Percentiles rank a stretch among this genome's conserved stretches.
These are phyloP conservation scores for Tuber melanosporum DNA, from an alignment of 495 filamentous ascomycete species.

Conservation along the genomic window DNA sequence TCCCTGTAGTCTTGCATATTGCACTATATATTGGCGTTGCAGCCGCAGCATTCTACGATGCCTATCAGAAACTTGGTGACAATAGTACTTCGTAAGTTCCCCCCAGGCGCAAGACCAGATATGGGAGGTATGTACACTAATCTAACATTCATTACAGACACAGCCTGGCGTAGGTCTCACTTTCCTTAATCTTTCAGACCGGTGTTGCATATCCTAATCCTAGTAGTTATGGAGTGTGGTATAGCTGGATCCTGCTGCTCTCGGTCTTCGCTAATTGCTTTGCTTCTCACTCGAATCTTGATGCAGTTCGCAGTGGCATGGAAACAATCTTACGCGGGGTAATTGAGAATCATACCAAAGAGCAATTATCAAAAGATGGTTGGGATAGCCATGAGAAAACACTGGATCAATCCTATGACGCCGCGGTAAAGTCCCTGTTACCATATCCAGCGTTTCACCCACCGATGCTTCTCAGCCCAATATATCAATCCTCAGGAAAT, in stretches of 20 bases:
- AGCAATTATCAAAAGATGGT: slow-evolving; percentile 13
- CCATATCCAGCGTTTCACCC: slow-evolving; percentile 16
- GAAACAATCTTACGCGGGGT: slow-evolving; percentile 31
- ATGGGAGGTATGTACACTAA: slow-evolving; percentile 13
- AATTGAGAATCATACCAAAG: slow-evolving; percentile 26
- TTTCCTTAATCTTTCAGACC: not conserved
- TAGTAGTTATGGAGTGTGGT: slow-evolving; percentile 39
- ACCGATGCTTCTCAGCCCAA: slow-evolving; percentile 18
- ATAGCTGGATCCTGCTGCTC: slow-evolving; percentile 39
- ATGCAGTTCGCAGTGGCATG: slow-evolving; percentile 36
- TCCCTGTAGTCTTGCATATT: slow-evolving; percentile 34
- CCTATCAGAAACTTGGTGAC: slow-evolving; percentile 38
- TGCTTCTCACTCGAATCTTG: slow-evolving; percentile 38
- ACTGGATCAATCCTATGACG: slow-evolving; percentile 9
- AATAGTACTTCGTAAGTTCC: slow-evolving; percentile 35
- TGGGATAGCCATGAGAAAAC: slow-evolving; percentile 33
- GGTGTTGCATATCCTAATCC: not conserved
- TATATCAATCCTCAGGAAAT: slow-evolving; percentile 9
- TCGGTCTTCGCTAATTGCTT: slow-evolving; percentile 41
- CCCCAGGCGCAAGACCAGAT: not conserved
- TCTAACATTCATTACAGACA: slow-evolving; percentile 27
- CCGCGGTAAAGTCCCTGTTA: slow-evolving; percentile 13
- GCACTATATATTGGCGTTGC: slow-evolving; percentile 40
- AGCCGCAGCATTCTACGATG: slow-evolving; percentile 40
- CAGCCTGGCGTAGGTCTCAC: slow-evolving; percentile 32